phyloP scores from a whole-genome alignment of 2,329 filamentous ascomycete species.

The Microdochium trichocladiopsis region DNA sequence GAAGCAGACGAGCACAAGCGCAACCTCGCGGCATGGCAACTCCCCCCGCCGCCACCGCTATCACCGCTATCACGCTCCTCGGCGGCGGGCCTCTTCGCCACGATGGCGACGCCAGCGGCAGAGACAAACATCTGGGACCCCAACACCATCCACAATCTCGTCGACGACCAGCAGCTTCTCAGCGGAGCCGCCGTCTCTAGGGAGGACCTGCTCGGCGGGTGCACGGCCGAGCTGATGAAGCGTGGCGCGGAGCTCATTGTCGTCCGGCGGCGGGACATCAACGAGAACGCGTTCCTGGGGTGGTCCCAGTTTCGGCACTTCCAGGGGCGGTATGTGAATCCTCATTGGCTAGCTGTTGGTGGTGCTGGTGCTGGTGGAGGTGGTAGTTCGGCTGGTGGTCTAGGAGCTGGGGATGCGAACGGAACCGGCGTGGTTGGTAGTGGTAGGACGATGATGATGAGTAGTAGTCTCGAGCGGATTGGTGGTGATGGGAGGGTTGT shows the following conservation, averaged over 20 bases:
- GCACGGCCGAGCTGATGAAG: neutral
- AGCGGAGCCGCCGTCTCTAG: neutral
- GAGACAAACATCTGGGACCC: neutral
- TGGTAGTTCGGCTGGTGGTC: neutral
- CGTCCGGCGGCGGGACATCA: neutral
- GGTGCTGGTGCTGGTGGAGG: neutral
- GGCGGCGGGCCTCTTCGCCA: neutral
- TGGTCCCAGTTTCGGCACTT: neutral
- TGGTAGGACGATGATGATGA: too few species aligned
- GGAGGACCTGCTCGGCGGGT: neutral
- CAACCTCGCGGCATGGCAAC: neutral
- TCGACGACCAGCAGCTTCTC: neutral
- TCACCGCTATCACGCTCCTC: neutral
- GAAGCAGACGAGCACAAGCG: neutral
- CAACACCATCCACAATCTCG: neutral
- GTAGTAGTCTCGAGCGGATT: too few species aligned
- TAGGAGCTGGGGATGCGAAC: too few species aligned
- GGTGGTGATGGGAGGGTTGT: too few species aligned
- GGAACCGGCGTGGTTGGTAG: too few species aligned
- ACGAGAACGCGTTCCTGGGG: neutral
- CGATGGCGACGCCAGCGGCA: neutral
- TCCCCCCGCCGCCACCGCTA: neutral
- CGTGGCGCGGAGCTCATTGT: neutral
- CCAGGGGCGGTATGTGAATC: neutral
- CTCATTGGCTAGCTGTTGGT: neutral